Conservation (phyloP, 148 eudicot genomes). For the Arbutus unedo region DNA sequence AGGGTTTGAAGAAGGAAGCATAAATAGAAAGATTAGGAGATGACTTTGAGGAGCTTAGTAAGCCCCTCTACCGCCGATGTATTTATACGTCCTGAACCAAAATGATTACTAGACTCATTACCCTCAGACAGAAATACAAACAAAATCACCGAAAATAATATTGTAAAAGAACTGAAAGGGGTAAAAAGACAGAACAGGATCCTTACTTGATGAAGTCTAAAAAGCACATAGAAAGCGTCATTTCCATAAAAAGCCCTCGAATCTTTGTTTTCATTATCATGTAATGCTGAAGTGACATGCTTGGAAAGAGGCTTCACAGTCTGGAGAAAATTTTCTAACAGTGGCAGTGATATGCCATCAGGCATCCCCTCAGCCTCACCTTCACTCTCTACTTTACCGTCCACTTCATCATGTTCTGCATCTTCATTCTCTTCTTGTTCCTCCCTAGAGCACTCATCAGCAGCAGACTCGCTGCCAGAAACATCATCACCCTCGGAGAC, state of each 20-base stretch:
- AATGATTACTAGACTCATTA: not conserved
- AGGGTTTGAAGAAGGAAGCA: not conserved
- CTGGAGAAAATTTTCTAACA: conserved; percentile 48
- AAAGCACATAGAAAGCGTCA: conserved; percentile 71
- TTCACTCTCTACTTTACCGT: conserved; percentile 86
- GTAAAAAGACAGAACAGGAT: not conserved
- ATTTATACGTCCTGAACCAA: not conserved
- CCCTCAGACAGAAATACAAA: not conserved
- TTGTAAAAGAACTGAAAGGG: not conserved
- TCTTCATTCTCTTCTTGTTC: conserved; percentile 70
- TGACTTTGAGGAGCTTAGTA: not conserved
- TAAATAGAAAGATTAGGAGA: not conserved
- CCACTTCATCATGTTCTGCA: conserved; percentile 60
- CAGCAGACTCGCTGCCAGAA: conserved; percentile 85
- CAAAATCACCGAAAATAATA: not conserved
- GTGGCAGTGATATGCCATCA: conserved; percentile 45
- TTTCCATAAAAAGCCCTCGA: conserved; percentile 72
- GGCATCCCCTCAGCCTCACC: conserved; percentile 65
- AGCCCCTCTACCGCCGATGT: too few species aligned
- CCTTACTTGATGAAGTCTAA: conserved; percentile 85
- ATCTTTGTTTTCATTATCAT: conserved; percentile 40
- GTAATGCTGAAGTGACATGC: conserved; percentile 42
- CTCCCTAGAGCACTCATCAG: conserved; percentile 76
- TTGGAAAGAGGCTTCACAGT: conserved; percentile 73
- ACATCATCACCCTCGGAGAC: conserved; percentile 70